Percentiles rank a stretch among this genome's conserved stretches.
Conservation (phyloP, 1,284 basidiomycete genomes). For the Melanopsichium pennsylvanicum region DNA sequence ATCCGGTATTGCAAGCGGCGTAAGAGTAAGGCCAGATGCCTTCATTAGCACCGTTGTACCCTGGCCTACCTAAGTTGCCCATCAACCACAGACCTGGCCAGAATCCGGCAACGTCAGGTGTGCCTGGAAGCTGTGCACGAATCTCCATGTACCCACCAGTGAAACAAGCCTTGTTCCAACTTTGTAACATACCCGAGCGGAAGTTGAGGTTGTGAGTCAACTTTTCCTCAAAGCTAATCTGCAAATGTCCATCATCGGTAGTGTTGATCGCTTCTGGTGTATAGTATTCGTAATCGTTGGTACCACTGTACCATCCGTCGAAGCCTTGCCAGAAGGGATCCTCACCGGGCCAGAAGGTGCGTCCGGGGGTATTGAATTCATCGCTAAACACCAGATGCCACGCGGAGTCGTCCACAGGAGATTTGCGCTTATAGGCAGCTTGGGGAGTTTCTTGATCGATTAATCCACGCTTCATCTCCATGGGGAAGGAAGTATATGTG, state of each 20-base stretch:
- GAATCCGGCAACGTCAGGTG: constrained; percentile 8
- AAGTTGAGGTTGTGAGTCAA: constrained; percentile 55
- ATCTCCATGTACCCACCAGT: constrained; percentile 60
- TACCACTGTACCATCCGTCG: constrained; percentile 60
- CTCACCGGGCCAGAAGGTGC: constrained; percentile 68
- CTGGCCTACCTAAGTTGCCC: constrained; percentile 58
- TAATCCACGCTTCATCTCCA: constrained; percentile 27
- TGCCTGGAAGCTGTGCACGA: constrained; percentile 12
- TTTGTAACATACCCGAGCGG: constrained; percentile 59
- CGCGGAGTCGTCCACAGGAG: constrained; percentile 3
- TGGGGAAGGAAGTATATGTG: constrained; percentile 18
- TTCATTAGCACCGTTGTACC: constrained; percentile 61
- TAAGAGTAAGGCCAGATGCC: constrained; percentile 66
- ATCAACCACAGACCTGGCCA: constrained; percentile 67
- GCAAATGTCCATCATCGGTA: constrained; percentile 36
- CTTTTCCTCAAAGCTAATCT: constrained; percentile 47
- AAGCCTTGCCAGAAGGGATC: constrained; percentile 60
- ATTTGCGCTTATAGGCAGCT: constrained; percentile 14
- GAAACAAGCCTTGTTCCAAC: constrained; percentile 64
- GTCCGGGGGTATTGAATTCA: constrained; percentile 77
- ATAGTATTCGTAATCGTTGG: constrained; percentile 64
- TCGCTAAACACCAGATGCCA: constrained; percentile 74
- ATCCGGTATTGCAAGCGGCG: constrained; percentile 61
- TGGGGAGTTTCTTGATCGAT: constrained; percentile 50
- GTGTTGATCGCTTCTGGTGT: constrained; percentile 57